Evolutionary conservation across 2,329 filamentous ascomycete species (phyloP).

Genomic region (Fonsecaea pugnacius): DNA sequence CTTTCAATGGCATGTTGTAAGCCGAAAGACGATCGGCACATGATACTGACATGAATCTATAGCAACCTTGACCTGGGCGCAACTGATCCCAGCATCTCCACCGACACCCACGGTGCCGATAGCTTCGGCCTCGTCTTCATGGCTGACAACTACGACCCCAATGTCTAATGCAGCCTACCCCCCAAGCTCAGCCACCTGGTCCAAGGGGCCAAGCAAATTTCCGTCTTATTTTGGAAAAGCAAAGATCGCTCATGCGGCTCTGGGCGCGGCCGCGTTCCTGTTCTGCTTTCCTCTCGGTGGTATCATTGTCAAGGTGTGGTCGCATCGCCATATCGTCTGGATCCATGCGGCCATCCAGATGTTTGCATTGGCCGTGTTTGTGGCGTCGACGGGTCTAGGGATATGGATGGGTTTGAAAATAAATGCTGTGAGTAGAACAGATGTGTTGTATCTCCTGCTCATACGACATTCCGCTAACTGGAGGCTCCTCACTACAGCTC

Average conservation of each 20-base stretch:
- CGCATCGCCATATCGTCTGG: conserved; percentile 31
- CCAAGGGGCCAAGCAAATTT: not conserved
- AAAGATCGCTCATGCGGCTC: conserved; percentile 36
- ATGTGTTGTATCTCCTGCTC: not conserved
- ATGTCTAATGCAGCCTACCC: not conserved
- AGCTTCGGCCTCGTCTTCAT: conserved; percentile 7
- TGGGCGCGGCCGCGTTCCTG: conserved; percentile 38
- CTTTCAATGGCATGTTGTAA: conserved; percentile 17
- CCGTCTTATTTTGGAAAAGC: conserved; percentile 23
- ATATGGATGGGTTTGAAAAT: conserved; percentile 38
- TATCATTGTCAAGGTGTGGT: conserved; percentile 37
- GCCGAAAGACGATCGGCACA: not conserved
- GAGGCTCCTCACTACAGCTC: conserved; percentile 4
- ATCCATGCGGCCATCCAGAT: conserved; percentile 38
- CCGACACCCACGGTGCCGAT: conserved; percentile 16
- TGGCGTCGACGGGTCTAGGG: conserved; percentile 38
- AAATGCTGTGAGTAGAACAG: conserved; percentile 15
- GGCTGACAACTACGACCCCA: conserved; percentile 11
- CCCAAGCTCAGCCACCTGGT: not conserved
- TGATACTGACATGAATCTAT: conserved; percentile 1
- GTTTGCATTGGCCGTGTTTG: conserved; percentile 35
- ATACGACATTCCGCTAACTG: not conserved
- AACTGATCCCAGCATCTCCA: conserved; percentile 10
- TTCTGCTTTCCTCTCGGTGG: conserved; percentile 40
- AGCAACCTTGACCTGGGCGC: conserved; percentile 7